phyloP scores from a whole-genome alignment of 2,329 filamentous ascomycete species.

The Penicillium brevicompactum region DNA sequence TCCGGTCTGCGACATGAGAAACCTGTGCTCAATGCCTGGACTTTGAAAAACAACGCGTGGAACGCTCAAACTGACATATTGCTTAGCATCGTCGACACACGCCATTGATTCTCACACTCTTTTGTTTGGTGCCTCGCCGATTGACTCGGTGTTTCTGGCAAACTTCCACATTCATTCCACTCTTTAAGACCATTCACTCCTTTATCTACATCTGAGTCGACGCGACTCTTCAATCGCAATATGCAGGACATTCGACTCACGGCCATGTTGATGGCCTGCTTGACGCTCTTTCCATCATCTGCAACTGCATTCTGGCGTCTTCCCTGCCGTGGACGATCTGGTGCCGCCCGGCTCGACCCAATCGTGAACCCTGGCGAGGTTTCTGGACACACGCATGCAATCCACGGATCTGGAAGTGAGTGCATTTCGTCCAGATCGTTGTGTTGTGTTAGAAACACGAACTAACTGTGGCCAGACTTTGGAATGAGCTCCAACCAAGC shows the following conservation, averaged over 20 bases:
- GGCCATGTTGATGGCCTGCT: conserved; percentile 25
- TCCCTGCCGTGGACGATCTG: conserved; percentile 73
- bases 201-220: conserved; percentile 13
- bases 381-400: conserved; percentile 70
- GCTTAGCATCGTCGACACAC: neutral
- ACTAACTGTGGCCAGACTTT: conserved; percentile 59
- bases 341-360: conserved; percentile 74
- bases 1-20: conserved; percentile 7
- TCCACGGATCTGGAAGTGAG: conserved; percentile 77
- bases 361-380: conserved; percentile 64
- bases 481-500: conserved; percentile 58
- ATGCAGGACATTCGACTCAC: conserved; percentile 24
- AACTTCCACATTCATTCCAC: conserved; percentile 1
- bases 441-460: neutral
- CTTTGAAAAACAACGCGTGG: conserved; percentile 9
- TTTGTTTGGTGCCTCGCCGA: conserved; percentile 9
- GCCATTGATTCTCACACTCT: neutral
- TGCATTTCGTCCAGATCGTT: conserved; percentile 19
- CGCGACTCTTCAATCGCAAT: conserved; percentile 13
- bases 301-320: conserved; percentile 83
- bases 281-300: conserved; percentile 33
- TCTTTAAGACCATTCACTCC: conserved; percentile 9
- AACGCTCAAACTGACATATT: conserved; percentile 5
- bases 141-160: conserved; percentile 26
- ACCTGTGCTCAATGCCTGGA: conserved; percentile 1